Base-by-base conservation (phyloP, 23 red algal genomes). In the Cyanidioschyzon merolae region DNA sequence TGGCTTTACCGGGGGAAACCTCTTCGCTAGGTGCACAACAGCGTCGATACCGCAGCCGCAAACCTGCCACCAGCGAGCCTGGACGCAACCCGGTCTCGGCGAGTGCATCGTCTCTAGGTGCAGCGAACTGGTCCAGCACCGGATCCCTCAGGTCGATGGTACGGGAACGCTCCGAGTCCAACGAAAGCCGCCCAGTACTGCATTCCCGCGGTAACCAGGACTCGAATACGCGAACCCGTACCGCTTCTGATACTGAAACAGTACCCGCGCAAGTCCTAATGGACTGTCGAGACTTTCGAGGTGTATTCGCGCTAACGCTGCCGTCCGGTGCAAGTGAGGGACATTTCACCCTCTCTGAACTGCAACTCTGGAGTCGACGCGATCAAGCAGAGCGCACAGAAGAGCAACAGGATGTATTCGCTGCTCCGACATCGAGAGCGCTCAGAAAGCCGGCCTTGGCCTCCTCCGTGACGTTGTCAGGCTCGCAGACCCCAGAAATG, bases 201-300 rank as follows among this genome's bases (percentile, higher is more conserved):
- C 21, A 7, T 7, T 15, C 12, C 21, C 45, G 7, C 45, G 21
- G 45, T 54, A 7, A 15, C 12, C 12, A 7, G 7, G 45, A 54
- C 21, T 54, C 45, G 45, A n/a, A n/a, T n/a, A n/a, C n/a, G n/a
- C n/a, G n/a, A n/a, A n/a, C n/a, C n/a, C n/a, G n/a, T n/a, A n/a
- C n/a, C n/a, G n/a, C n/a, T n/a, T n/a, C n/a, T n/a, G 63, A 71
- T 15, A 27, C 3, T 25, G 63, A 27, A 3, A 7, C 2, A 3
- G 12, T 71, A 27, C 30, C 63, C 63, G 29, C 21, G 16, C 12
- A 27, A 3, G 63, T 25, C 16, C 63, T 71, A 27, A 17, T 71
- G 63, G n/a, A 71, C 29, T 71, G 63, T 27, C n/a, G 63, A 7
- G 63, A 27, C 12, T 71, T 71, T 71, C 63, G 63, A 3, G 63